phyloP scores from a whole-genome alignment of 352 stramenopile species.

The Phytophthora agathidicida region DNA sequence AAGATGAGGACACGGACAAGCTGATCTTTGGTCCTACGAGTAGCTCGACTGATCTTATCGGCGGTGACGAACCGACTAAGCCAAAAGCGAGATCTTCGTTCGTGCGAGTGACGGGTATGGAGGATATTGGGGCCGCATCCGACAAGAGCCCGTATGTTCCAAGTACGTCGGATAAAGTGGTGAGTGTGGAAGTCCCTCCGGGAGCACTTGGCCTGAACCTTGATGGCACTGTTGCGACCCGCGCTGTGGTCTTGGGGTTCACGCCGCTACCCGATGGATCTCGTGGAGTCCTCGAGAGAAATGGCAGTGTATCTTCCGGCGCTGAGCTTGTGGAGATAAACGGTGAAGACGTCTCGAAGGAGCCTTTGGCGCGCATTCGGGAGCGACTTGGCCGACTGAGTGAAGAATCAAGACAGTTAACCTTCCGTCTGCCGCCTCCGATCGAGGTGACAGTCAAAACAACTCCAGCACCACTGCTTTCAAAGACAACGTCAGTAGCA shows the following conservation, averaged over 20 bases:
- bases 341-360: constrained; percentile 55
- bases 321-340: constrained; percentile 70
- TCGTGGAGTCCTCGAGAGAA: constrained; percentile 45
- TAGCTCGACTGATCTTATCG: constrained; percentile 20
- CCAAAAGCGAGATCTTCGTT: constrained; percentile 23
- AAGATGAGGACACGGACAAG: constrained; percentile 26
- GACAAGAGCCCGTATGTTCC: constrained; percentile 21
- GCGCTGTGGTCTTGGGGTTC: constrained; percentile 70
- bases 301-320: constrained; percentile 47
- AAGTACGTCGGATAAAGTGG: constrained; percentile 24
- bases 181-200: constrained; percentile 51
- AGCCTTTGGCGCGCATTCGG: constrained; percentile 50
- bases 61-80: constrained; percentile 9
- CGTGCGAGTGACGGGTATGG: constrained; percentile 34
- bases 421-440: constrained; percentile 47
- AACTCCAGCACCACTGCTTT: background rate
- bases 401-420: constrained; percentile 39
- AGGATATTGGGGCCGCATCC: constrained; percentile 2
- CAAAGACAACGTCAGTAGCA: background rate
- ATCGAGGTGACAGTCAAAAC: constrained; percentile 7
- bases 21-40: constrained; percentile 15
- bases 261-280: constrained; percentile 56
- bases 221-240: constrained; percentile 38
- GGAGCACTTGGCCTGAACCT: constrained; percentile 67
- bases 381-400: constrained; percentile 41